A percentile compares a stretch with the other conserved stretches of the same genome.
These are phyloP conservation scores for Zygoascus ofunaensis DNA, from an alignment of 805 yeast genomes.

Conservation along the genomic window DNA sequence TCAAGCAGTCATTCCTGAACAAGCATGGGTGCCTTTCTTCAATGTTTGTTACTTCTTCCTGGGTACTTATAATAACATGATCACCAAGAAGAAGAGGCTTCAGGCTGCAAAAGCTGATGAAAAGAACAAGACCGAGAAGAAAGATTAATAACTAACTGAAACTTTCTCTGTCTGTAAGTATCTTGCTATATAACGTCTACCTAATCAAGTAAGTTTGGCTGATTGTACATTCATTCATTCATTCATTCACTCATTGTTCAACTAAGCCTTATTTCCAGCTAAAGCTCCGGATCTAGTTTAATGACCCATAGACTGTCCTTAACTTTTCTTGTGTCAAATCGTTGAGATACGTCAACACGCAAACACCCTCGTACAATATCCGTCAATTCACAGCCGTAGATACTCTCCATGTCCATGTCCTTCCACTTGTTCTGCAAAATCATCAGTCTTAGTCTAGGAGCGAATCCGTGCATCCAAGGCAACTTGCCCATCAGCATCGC, in stretches of 20 bases:
- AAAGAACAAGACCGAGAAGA: slow-evolving; percentile 3
- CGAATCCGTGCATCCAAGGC: slow-evolving; percentile 79
- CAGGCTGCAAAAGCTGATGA: slow-evolving; percentile 6
- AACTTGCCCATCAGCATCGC: slow-evolving; percentile 64
- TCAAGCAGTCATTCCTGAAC: slow-evolving; percentile 30
- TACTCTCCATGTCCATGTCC: slow-evolving; percentile 30
- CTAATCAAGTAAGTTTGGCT: too few species aligned
- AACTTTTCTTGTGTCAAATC: slow-evolving; percentile 7
- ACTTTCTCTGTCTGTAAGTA: too few species aligned
- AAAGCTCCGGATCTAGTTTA: too few species aligned
- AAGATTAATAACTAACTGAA: slow-evolving; percentile 5
- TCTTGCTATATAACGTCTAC: too few species aligned
- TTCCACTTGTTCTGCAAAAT: slow-evolving; percentile 62
- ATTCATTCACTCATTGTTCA: too few species aligned
- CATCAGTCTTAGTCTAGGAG: slow-evolving; percentile 65
- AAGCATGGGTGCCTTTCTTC: slow-evolving; percentile 35
- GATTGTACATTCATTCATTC: too few species aligned
- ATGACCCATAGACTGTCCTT: background rate
- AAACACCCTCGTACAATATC: slow-evolving; percentile 15
- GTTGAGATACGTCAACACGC: slow-evolving; percentile 9
- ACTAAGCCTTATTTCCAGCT: too few species aligned
- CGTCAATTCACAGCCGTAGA: slow-evolving; percentile 10
- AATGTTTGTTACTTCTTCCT: slow-evolving; percentile 30
- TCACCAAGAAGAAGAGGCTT: slow-evolving; percentile 23
- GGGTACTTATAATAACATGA: slow-evolving; percentile 31